Conservation (phyloP, 345 rosid species). For the Ricinus communis region DNA sequence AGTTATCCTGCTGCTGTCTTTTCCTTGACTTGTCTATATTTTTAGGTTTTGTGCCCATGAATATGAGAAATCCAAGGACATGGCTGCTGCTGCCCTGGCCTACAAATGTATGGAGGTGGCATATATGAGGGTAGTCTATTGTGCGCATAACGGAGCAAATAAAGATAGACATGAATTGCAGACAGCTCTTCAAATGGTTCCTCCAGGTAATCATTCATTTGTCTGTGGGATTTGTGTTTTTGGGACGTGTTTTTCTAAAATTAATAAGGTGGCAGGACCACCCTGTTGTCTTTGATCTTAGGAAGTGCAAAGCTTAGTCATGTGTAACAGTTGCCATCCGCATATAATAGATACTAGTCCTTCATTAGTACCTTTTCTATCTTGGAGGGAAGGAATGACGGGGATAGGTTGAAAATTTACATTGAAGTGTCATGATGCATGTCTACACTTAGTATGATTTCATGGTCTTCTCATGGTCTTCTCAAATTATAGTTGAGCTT, state of each 20-base stretch:
- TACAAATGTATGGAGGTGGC: constrained; percentile 99
- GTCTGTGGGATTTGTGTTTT: no score
- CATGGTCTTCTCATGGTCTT: no score
- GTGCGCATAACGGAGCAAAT: constrained; percentile 55
- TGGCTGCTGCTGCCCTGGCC: constrained; percentile 95
- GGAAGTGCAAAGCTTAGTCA: not conserved
- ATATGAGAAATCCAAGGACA: constrained; percentile 80
- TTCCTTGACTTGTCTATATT: constrained; percentile 7
- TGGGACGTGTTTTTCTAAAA: not conserved
- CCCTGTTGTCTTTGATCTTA: not conserved
- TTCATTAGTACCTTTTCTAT: not conserved
- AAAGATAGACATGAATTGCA: constrained; percentile 76
- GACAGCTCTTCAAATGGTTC: constrained; percentile 61
- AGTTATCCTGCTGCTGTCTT: not conserved
- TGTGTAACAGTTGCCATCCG: not conserved
- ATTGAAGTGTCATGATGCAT: no score
- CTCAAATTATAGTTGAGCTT: no score
- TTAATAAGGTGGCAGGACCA: not conserved
- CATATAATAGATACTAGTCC: not conserved
- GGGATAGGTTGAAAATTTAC: no score
- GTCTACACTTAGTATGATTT: no score
- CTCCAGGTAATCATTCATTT: constrained; percentile 95
- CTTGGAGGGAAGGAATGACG: no score
- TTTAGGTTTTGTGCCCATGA: constrained; percentile 91
- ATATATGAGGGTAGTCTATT: constrained; percentile 77